These are phyloP conservation scores for Trifolium dubium DNA, from an alignment of 306 rosid species.

Conservation along the genomic window DNA sequence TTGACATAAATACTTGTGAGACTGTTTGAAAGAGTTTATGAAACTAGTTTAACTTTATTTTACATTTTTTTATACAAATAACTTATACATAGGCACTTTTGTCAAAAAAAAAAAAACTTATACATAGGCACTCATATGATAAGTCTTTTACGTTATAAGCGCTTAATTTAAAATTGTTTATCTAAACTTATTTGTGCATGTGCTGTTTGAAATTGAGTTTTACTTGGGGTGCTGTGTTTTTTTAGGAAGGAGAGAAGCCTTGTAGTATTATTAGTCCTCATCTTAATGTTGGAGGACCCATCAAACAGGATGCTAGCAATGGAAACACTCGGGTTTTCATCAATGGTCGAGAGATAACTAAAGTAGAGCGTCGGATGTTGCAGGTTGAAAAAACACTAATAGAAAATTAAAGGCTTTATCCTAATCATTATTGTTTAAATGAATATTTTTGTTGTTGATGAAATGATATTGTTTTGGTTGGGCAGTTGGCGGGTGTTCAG, in stretches of 20 bases:
- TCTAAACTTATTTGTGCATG: neutral
- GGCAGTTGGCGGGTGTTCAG: constrained; percentile 98
- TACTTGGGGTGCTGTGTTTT: constrained; percentile 26
- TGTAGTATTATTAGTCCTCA: constrained; percentile 83
- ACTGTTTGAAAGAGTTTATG: neutral
- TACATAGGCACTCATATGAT: neutral
- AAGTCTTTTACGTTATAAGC: neutral
- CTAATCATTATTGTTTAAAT: neutral
- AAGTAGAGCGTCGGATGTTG: constrained; percentile 94
- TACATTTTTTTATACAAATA: neutral
- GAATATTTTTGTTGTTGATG: constrained; percentile 27
- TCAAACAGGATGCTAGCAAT: constrained; percentile 80
- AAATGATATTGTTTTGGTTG: constrained; percentile 34
- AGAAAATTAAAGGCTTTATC: constrained; percentile 10
- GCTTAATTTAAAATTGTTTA: neutral
- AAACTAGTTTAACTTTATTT: neutral
- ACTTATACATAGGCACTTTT: neutral
- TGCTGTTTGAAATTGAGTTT: constrained; percentile 24
- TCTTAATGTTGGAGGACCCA: constrained; percentile 87
- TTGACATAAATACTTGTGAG: neutral
- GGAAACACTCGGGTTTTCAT: constrained; percentile 95
- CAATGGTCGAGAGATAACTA: constrained; percentile 94
- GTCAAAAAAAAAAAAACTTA: too few species aligned
- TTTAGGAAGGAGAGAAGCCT: constrained; percentile 96
- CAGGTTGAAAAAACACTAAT: constrained; percentile 64